Conservation (phyloP, 2,329 filamentous ascomycete genomes). For the Fragosphaeria purpurea region DNA sequence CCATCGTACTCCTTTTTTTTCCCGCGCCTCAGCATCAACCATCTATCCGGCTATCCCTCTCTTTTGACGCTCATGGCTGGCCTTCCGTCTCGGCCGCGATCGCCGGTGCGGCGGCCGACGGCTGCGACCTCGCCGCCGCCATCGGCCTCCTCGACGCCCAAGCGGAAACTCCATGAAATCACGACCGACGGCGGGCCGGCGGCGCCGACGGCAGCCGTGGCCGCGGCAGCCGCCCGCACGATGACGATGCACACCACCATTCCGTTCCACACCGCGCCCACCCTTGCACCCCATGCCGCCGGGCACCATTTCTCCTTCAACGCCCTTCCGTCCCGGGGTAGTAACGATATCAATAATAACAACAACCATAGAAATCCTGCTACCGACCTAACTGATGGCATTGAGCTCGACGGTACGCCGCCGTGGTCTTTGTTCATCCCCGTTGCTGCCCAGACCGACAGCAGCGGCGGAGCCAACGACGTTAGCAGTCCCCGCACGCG, state of each 20-base stretch:
- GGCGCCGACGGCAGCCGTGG: not conserved
- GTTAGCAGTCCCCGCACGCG: conserved; percentile 41
- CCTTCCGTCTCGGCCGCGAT: too few relatives aligned
- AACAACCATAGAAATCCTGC: not conserved
- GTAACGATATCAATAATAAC: too few relatives aligned
- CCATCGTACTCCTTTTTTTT: too few relatives aligned
- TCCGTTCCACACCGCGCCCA: not conserved
- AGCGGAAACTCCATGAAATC: conserved; percentile 4
- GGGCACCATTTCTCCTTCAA: not conserved
- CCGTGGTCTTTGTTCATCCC: not conserved
- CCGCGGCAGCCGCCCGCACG: not conserved
- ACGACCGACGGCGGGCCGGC: not conserved
- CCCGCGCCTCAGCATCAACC: too few relatives aligned
- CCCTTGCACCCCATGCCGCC: not conserved
- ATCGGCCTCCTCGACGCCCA: not conserved
- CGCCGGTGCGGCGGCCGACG: too few relatives aligned
- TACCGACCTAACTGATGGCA: not conserved
- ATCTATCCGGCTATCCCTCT: too few relatives aligned
- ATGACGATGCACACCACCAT: not conserved
- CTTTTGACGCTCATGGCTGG: too few relatives aligned
- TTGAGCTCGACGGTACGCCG: too few relatives aligned
- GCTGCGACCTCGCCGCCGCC: not conserved
- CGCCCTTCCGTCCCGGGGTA: not conserved
- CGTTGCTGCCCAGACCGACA: not conserved
- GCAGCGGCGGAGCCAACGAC: conserved; percentile 35